A percentile compares a stretch with the other conserved stretches of the same genome.
phyloP scores from a whole-genome alignment of 768 basidiomycete genomes.

The Pleurotus eryngii region DNA sequence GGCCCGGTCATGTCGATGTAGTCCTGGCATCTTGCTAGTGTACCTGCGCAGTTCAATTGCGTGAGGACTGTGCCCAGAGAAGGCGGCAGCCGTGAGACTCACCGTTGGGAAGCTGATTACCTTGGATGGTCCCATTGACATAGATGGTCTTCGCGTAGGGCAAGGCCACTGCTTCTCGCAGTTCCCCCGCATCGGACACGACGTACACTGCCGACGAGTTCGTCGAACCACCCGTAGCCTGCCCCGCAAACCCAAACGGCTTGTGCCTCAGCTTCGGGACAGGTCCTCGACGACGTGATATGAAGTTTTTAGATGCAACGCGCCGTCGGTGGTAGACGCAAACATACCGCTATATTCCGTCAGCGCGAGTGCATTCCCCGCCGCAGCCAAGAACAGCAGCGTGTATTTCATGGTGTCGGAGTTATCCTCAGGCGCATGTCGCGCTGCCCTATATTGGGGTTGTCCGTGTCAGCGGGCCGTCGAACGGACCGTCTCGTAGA shows the following conservation, averaged over 20 bases:
- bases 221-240: constrained; percentile 11
- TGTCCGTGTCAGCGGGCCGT: too few species aligned
- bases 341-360: too few species aligned
- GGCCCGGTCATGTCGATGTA: constrained; percentile 13
- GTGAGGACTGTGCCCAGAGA: not conserved
- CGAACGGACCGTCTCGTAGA: too few species aligned
- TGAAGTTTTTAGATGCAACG: too few species aligned
- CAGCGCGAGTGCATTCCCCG: too few species aligned
- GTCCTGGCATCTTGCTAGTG: constrained; percentile 8
- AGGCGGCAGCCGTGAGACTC: not conserved
- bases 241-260: constrained; percentile 14
- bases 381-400: too few species aligned
- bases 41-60: not conserved
- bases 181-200: constrained; percentile 13
- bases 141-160: constrained; percentile 13
- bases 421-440: too few species aligned
- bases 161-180: constrained; percentile 11
- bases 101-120: constrained; percentile 15
- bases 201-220: constrained; percentile 10
- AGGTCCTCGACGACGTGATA: too few species aligned
- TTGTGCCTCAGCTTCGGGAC: not conserved
- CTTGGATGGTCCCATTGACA: constrained; percentile 17
- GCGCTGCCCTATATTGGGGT: too few species aligned
- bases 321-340: too few species aligned
- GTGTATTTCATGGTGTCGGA: too few species aligned